These are phyloP conservation scores for Fusarium redolens DNA, from an alignment of 2,329 filamentous ascomycete genomes.

Conservation along the genomic window DNA sequence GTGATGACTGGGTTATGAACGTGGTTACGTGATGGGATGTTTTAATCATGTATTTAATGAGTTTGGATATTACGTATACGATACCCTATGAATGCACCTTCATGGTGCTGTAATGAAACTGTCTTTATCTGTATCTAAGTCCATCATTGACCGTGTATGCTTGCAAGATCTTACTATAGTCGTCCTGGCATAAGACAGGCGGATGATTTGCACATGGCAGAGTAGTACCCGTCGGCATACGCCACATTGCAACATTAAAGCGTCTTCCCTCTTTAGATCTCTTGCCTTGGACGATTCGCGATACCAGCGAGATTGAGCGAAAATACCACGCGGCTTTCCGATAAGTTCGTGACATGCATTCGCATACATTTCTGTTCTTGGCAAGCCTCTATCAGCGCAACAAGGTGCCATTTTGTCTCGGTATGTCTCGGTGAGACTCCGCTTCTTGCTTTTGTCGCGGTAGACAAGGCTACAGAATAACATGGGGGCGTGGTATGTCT, in stretches of 20 bases:
- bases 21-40: neutral
- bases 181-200: neutral
- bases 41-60: conserved; percentile 11
- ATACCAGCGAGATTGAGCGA: neutral
- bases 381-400: neutral
- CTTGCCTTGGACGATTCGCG: neutral
- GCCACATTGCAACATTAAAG: neutral
- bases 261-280: neutral
- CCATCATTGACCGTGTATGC: neutral
- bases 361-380: neutral
- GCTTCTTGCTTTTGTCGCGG: neutral
- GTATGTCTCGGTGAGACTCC: neutral
- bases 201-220: neutral
- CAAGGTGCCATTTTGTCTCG: neutral
- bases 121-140: neutral
- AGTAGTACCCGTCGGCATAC: neutral
- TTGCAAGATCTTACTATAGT: neutral
- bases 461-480: neutral
- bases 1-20: neutral
- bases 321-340: neutral
- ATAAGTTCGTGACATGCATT: neutral
- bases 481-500: neutral
- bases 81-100: neutral
- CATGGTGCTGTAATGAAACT: neutral
- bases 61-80: conserved; percentile 3